A percentile compares a stretch with the other conserved stretches of the same genome.
Evolutionary conservation across 169 alveolate species (phyloP).

Genomic region (Plasmodium vinckei): DNA sequence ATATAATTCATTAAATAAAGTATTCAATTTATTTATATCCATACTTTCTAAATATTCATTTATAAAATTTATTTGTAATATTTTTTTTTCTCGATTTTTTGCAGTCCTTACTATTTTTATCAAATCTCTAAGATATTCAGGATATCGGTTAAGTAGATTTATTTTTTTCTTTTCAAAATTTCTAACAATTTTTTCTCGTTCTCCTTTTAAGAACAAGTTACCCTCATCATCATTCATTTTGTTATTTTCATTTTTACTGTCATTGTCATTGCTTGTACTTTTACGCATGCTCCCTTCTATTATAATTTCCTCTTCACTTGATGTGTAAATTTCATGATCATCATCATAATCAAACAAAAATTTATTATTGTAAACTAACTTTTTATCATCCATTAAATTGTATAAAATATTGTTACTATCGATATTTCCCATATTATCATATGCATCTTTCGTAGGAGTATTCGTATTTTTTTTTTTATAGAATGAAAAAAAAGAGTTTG

Average conservation of each 20-base stretch:
- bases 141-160: constrained; percentile 51
- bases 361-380: constrained; percentile 32
- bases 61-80: constrained; percentile 32
- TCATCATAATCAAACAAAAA: constrained; percentile 72
- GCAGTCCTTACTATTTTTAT: constrained; percentile 55
- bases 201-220: neutral
- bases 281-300: constrained; percentile 17
- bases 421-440: neutral
- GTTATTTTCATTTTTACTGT: neutral
- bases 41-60: constrained; percentile 28
- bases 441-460: neutral
- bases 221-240: neutral
- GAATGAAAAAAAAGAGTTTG: neutral
- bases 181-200: neutral
- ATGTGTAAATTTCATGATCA: constrained; percentile 70
- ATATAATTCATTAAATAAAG: constrained; percentile 37
- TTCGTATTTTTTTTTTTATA: neutral
- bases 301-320: constrained; percentile 76
- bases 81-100: constrained; percentile 55
- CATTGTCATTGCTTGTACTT: neutral
- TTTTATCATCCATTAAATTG: constrained; percentile 34
- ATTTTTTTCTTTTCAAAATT: constrained; percentile 49
- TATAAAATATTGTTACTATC: constrained; percentile 5
- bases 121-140: constrained; percentile 59
- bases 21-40: constrained; percentile 30